Conservation (phyloP, 345 rosid genomes). For the Isatis tinctoria region DNA sequence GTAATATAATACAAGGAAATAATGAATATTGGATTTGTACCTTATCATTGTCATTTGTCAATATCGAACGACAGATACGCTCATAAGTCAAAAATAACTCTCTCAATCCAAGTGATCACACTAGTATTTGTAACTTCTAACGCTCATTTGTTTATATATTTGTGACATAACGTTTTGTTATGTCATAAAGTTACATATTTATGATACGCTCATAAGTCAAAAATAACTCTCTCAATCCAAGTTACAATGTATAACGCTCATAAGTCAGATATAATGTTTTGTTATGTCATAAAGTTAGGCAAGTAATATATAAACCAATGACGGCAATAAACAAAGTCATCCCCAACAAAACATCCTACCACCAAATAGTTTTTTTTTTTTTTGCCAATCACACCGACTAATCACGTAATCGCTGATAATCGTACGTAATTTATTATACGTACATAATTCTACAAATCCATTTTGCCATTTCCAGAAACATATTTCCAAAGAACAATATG, state of each 20-base stretch:
- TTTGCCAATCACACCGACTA: neutral
- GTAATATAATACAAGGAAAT: conserved; percentile 10
- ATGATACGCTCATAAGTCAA: neutral
- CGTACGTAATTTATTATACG: neutral
- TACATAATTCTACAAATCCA: neutral
- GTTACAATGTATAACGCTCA: no score
- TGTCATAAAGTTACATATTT: no score
- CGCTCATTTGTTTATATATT: no score
- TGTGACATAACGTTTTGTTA: no score
- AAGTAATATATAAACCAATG: neutral
- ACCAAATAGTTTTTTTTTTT: neutral
- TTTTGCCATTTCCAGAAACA: neutral
- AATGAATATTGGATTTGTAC: neutral
- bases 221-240: neutral
- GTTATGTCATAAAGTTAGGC: neutral
- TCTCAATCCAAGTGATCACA: neutral
- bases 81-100: conserved; percentile 2
- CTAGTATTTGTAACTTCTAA: no score
- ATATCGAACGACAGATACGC: neutral
- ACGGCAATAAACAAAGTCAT: neutral
- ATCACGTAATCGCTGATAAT: neutral
- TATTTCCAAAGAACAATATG: neutral
- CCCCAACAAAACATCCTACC: neutral
- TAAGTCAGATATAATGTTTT: no score
- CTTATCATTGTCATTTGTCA: conserved; percentile 2